Evolutionary conservation across 495 filamentous ascomycete genomes (phyloP), one percentile per base, ranked within the genome.

Genomic region (Jackrogersella minutella): DNA sequence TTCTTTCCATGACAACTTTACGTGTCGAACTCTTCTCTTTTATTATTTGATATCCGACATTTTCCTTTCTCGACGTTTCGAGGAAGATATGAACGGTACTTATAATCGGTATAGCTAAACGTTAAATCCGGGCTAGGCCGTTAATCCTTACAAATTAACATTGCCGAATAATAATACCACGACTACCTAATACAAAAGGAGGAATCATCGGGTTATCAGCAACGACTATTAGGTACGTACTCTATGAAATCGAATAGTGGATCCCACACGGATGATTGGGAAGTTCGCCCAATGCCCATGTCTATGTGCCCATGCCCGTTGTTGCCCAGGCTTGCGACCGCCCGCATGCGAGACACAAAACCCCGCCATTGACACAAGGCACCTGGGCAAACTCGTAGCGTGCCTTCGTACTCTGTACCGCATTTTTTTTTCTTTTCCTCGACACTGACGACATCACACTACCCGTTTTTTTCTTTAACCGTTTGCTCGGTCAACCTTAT

Each of bases 301-400:
- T n/a, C n/a, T 26, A 49, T 26, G 16, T 2, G 14, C n/a, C 41
- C n/a, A 4, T 2, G 11, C 31, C 10, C 41, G 26, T 24, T 21
- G 24, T 46, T 26, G 21, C 21, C 22, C 41, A 26, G 41, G 41
- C 41, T 44, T 24, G 41, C 41, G 19, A 21, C 41, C 24, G 21
- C 41, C 24, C 22, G 57, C 62, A 66, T 66, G 62, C 62, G 62
- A 70, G 58, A 70, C 67, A 70, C 62, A 66, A 70, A 64, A 70
- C 67, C 67, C 62, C 62, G 67, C 62, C 67, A 70, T 70, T 44
- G 43, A 65, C 47, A 62, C 62, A 58, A 57, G 61, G 34, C 41
- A 46, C 41, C n/a, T 5, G 40, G 16, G 40, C 54, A 60, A 69
- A 69, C 60, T 56, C 61, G 55, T 46, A 62, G 62, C 54, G 54